Percentiles rank a stretch among this genome's conserved stretches.
Conservation (phyloP, 2,329 filamentous ascomycete species). For the Pseudonectria buxi region DNA sequence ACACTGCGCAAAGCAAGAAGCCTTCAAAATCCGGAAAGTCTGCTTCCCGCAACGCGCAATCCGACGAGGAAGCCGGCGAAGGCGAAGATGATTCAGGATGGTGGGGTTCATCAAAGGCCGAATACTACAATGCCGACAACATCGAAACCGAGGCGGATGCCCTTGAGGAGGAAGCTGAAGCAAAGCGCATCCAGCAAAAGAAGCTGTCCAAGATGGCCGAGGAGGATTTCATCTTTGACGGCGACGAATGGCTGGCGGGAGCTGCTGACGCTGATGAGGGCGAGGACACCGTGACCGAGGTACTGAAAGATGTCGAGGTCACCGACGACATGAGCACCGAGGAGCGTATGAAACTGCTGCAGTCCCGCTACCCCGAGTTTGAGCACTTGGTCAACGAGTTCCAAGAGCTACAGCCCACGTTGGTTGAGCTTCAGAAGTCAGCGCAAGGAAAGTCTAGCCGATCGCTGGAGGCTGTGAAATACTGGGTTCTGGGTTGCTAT, state of each 20-base stretch:
- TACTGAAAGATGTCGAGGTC: slow-evolving; percentile 77
- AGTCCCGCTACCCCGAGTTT: slow-evolving; percentile 84
- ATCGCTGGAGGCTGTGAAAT: slow-evolving; percentile 62
- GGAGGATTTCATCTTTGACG: slow-evolving; percentile 89
- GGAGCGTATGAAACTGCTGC: slow-evolving; percentile 69
- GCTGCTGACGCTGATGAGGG: slow-evolving; percentile 44
- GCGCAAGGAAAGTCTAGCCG: slow-evolving; percentile 45
- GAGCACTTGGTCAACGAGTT: slow-evolving; percentile 80
- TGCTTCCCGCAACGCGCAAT: slow-evolving; percentile 25
- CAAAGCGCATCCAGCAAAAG: slow-evolving; percentile 81
- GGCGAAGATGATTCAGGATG: slow-evolving; percentile 54
- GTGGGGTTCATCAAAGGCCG: slow-evolving; percentile 82
- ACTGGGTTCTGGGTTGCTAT: slow-evolving; percentile 77
- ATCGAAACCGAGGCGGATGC: slow-evolving; percentile 62
- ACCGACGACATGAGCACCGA: slow-evolving; percentile 69
- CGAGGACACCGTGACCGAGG: slow-evolving; percentile 67
- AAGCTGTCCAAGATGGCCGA: slow-evolving; percentile 83
- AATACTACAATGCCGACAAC: slow-evolving; percentile 86
- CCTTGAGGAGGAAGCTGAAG: slow-evolving; percentile 86
- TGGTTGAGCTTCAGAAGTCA: slow-evolving; percentile 52
- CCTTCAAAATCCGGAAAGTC: slow-evolving; percentile 26
- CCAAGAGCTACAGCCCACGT: slow-evolving; percentile 59
- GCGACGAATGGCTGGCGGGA: slow-evolving; percentile 70
- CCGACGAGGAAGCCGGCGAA: slow-evolving; percentile 53
- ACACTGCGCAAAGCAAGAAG: slow-evolving; percentile 35